Conservation (phyloP, 2,329 filamentous ascomycete species). For the Pseudogymnoascus sp. region DNA sequence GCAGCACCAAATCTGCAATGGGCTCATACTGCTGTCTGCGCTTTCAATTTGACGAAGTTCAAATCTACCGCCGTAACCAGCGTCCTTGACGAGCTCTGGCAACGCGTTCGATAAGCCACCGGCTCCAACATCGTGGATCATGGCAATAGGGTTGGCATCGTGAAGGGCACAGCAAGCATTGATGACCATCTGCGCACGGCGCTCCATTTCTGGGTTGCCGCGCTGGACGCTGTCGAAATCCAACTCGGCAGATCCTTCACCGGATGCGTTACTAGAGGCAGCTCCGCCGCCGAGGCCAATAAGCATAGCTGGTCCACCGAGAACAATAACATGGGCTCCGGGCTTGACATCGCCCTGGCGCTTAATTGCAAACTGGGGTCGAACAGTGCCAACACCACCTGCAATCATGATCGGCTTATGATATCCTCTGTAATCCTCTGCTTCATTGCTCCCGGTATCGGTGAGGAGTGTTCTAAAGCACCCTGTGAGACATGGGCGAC, state of each 20-base stretch:
- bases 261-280: constrained; percentile 81
- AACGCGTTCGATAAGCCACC: constrained; percentile 78
- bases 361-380: constrained; percentile 87
- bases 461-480: constrained; percentile 87
- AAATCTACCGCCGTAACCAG: constrained; percentile 82
- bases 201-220: constrained; percentile 93
- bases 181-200: constrained; percentile 95
- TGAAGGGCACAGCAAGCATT: constrained; percentile 85
- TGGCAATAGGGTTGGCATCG: constrained; percentile 78
- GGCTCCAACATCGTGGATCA: constrained; percentile 96
- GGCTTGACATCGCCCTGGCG: constrained; percentile 68
- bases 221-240: constrained; percentile 97
- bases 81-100: constrained; percentile 86
- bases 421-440: constrained; percentile 73
- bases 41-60: constrained; percentile 92
- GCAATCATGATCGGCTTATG: constrained; percentile 99
- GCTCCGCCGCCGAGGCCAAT: constrained; percentile 94
- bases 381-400: constrained; percentile 85
- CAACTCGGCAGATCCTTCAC: constrained; percentile 81
- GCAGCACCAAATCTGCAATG: constrained; percentile 95
- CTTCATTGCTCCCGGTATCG: constrained; percentile 50
- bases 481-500: constrained; percentile 77
- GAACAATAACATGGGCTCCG: constrained; percentile 84
- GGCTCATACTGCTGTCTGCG: constrained; percentile 85
- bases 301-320: constrained; percentile 94